Evolutionary conservation across 1,284 basidiomycete species (phyloP).

Genomic region (Xerocomus nothofagi): DNA sequence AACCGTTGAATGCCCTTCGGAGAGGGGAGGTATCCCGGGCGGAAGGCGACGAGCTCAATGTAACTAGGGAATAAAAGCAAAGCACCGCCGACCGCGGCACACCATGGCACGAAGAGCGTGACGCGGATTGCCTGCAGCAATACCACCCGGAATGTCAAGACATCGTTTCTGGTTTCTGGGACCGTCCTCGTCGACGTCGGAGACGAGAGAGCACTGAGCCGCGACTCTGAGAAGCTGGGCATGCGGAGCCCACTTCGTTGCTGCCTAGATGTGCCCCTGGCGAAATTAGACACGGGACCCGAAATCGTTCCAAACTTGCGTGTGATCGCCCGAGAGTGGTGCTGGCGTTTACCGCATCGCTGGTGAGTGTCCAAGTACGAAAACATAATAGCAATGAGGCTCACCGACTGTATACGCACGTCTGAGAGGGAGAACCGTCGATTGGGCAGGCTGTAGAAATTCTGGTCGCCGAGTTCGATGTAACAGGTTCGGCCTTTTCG

Average conservation of each 20-base stretch:
- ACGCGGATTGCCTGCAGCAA: slow-evolving; percentile 16
- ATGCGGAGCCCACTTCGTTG: slow-evolving; percentile 14
- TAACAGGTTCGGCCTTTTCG: neutral
- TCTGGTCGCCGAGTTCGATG: slow-evolving; percentile 6
- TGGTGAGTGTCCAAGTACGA: neutral
- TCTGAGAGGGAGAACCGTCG: slow-evolving; percentile 34
- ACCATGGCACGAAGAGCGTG: slow-evolving; percentile 50
- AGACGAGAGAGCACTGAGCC: neutral
- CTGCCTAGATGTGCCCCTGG: slow-evolving; percentile 6
- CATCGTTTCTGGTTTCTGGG: neutral
- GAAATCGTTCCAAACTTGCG: slow-evolving; percentile 32
- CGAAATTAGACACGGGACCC: slow-evolving; percentile 16
- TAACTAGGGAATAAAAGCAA: slow-evolving; percentile 42
- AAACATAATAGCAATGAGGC: neutral
- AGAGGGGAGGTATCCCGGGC: slow-evolving; percentile 39
- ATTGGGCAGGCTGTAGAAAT: slow-evolving; percentile 32
- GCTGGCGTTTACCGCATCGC: neutral
- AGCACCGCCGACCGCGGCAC: slow-evolving; percentile 44
- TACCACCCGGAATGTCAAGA: neutral
- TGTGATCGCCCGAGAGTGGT: slow-evolving; percentile 3
- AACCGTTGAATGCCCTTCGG: slow-evolving; percentile 42
- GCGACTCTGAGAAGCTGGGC: slow-evolving; percentile 12
- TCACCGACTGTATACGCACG: slow-evolving; percentile 12
- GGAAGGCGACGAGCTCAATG: slow-evolving; percentile 42
- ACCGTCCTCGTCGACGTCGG: neutral